phyloP scores from a whole-genome alignment of 78 protist genomes.

The Dictyostelium purpureum region DNA sequence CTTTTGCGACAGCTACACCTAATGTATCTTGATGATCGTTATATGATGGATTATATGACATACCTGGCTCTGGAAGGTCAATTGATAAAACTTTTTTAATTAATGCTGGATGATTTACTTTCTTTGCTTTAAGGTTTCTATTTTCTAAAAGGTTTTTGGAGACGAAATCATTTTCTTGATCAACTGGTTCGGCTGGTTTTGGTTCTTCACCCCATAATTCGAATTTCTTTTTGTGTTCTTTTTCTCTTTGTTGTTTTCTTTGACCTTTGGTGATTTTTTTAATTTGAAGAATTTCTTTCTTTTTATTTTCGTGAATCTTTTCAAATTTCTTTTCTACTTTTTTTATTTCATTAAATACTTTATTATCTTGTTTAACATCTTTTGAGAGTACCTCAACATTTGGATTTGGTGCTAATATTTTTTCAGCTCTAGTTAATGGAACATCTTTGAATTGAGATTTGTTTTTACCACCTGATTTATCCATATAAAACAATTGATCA shows the following conservation, averaged over 20 bases:
- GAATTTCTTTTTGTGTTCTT: too few species aligned
- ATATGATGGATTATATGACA: conserved; percentile 46
- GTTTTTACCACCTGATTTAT: not conserved
- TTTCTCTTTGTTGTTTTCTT: not conserved
- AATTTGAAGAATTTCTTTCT: not conserved
- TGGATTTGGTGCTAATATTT: conserved; percentile 6
- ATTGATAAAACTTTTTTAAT: not conserved
- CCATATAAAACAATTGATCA: conserved; percentile 24
- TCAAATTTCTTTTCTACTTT: not conserved
- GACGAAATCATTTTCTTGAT: not conserved
- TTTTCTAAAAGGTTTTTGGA: not conserved
- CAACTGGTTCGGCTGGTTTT: not conserved
- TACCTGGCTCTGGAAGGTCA: conserved; percentile 41
- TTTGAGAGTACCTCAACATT: not conserved
- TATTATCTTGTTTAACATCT: not conserved
- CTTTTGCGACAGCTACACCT: conserved; percentile 1
- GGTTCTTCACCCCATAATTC: not conserved
- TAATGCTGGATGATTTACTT: not conserved
- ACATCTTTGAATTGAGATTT: not conserved
- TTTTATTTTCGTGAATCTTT: not conserved
- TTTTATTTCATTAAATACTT: not conserved
- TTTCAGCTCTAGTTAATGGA: not conserved
- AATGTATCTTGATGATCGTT: conserved; percentile 22
- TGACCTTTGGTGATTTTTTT: not conserved
- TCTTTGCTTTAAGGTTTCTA: not conserved